Percentiles rank a stretch among this genome's conserved stretches.
Evolutionary conservation across 441 rosid genomes (phyloP).

Genomic region (Aquilaria agallochum): DNA sequence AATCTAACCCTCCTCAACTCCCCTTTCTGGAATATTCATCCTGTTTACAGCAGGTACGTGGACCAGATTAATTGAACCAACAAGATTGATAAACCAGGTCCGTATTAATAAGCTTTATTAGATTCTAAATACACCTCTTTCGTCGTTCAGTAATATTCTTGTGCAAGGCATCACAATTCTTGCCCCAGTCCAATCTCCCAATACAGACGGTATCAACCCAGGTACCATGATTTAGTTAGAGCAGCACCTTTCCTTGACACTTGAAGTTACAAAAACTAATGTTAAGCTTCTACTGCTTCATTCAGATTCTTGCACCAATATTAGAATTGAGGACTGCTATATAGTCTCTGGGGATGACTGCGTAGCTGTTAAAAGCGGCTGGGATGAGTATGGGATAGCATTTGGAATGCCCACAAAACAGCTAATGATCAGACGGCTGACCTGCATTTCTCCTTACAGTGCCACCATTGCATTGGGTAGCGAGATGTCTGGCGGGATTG

Average conservation of each 20-base stretch:
- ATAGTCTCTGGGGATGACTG: constrained; percentile 72
- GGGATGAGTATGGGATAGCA: constrained; percentile 71
- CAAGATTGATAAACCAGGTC: too few species aligned
- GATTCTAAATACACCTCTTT: too few species aligned
- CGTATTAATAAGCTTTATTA: too few species aligned
- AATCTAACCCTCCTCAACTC: constrained; percentile 59
- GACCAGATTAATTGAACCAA: too few species aligned
- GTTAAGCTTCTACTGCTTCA: too few species aligned
- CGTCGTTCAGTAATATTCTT: constrained; percentile 38
- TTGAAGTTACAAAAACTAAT: too few species aligned
- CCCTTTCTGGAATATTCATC: constrained; percentile 74
- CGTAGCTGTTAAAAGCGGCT: constrained; percentile 64
- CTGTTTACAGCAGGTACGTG: constrained; percentile 66
- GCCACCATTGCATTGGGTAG: constrained; percentile 68
- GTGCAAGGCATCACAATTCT: constrained; percentile 59
- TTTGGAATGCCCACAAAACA: constrained; percentile 66
- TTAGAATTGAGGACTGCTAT: constrained; percentile 64
- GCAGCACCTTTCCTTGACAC: too few species aligned
- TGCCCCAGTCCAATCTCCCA: constrained; percentile 64
- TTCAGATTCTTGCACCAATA: constrained; percentile 68
- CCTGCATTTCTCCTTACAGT: constrained; percentile 63
- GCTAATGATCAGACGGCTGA: constrained; percentile 38
- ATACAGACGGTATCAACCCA: constrained; percentile 74
- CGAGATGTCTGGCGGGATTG: constrained; percentile 76
- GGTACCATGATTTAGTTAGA: constrained; percentile 27